Conservation (phyloP, 2,329 filamentous ascomycete species). For the Aspergillus latus region DNA sequence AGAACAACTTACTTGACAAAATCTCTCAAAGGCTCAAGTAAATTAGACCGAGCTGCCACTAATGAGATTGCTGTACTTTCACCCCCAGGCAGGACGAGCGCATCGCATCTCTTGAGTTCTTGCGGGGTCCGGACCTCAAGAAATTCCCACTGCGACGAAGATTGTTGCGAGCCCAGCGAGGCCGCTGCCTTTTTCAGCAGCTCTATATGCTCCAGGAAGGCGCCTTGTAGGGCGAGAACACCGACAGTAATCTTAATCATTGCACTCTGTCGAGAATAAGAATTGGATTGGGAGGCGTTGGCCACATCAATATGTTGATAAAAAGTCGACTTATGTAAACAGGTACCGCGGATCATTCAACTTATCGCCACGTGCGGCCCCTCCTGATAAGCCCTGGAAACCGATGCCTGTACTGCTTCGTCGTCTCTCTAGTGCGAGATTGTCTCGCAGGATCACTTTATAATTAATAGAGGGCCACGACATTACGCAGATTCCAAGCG, state of each 20-base stretch:
- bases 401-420: not conserved
- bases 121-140: slow-evolving; percentile 75
- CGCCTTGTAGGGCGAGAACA: slow-evolving; percentile 80
- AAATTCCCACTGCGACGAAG: slow-evolving; percentile 56
- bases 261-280: slow-evolving; percentile 8
- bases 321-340: slow-evolving; percentile 12
- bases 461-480: not conserved
- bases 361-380: slow-evolving; percentile 16
- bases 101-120: slow-evolving; percentile 73
- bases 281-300: not conserved
- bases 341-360: not conserved
- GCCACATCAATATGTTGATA: slow-evolving; percentile 8
- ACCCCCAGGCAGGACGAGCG: slow-evolving; percentile 85
- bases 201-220: slow-evolving; percentile 83
- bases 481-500: not conserved
- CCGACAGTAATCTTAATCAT: slow-evolving; percentile 56
- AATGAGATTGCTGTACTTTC: slow-evolving; percentile 93
- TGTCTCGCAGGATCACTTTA: not conserved
- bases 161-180: slow-evolving; percentile 38
- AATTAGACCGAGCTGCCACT: slow-evolving; percentile 74
- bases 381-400: slow-evolving; percentile 11
- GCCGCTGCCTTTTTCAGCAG: slow-evolving; percentile 69
- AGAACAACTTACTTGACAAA: slow-evolving; percentile 75
- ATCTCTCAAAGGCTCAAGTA: slow-evolving; percentile 79
- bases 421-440: not conserved